Evolutionary conservation across 202 grass and related monocot genomes (phyloP).

Genomic region (Brachypodium distachyon): DNA sequence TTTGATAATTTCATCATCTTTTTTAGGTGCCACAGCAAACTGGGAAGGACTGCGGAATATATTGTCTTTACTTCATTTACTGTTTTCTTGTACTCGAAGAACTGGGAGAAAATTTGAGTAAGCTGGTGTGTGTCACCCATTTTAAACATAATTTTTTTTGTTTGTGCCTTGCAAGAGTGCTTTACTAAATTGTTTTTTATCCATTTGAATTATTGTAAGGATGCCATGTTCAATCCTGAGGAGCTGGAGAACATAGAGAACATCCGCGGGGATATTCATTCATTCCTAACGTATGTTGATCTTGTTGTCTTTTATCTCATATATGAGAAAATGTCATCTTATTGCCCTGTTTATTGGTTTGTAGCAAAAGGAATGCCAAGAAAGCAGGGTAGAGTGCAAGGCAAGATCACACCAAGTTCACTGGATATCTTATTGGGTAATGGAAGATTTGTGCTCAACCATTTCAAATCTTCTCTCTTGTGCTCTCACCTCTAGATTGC

Average conservation of each 20-base stretch:
- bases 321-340: neutral
- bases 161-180: no score
- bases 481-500: neutral
- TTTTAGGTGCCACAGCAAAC: conserved; percentile 86
- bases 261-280: conserved; percentile 48
- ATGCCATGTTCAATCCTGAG: conserved; percentile 42
- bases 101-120: conserved; percentile 44
- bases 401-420: neutral
- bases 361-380: conserved; percentile 7
- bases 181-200: neutral
- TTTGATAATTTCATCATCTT: no score
- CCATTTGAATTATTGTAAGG: conserved; percentile 12
- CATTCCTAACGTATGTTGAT: conserved; percentile 41
- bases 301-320: neutral
- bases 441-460: neutral
- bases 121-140: conserved; percentile 36
- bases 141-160: no score
- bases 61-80: conserved; percentile 84
- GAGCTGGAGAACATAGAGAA: conserved; percentile 64
- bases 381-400: neutral
- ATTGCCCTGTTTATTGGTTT: neutral
- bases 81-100: conserved; percentile 51
- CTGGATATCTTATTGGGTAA: neutral
- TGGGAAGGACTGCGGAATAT: conserved; percentile 88
- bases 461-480: neutral